These are phyloP conservation scores for Cladosporium sp. DNA, from an alignment of 2,329 filamentous ascomycete genomes.

Conservation along the genomic window DNA sequence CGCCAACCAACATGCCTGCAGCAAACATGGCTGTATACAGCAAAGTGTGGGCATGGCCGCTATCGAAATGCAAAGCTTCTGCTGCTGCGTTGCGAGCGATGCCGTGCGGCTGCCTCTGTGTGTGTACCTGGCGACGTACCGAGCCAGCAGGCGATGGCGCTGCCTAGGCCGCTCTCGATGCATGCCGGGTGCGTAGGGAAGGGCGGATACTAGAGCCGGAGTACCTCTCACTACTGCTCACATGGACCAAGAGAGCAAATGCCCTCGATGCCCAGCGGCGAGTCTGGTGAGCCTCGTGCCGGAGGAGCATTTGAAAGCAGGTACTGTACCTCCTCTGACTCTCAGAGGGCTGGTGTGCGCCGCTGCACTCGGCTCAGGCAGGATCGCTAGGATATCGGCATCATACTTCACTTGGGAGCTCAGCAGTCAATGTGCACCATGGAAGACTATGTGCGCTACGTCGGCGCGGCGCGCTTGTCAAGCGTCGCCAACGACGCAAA, in stretches of 20 bases:
- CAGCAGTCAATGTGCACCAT: background rate
- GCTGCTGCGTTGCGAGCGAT: background rate
- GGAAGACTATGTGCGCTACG: background rate
- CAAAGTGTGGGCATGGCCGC: background rate
- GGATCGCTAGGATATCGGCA: no score
- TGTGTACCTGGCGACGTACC: no score
- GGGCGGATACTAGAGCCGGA: no score
- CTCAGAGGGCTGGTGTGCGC: no score
- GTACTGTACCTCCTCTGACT: no score
- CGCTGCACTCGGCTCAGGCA: no score
- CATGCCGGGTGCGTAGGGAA: background rate
- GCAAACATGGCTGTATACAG: background rate
- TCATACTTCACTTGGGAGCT: background rate
- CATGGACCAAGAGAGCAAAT: no score
- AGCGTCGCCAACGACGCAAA: background rate
- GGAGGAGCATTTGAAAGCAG: background rate
- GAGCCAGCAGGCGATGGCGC: background rate
- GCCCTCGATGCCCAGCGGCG: background rate
- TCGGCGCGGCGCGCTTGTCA: background rate
- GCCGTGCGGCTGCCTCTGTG: no score
- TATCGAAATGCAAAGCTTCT: slow-evolving; percentile 6
- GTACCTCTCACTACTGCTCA: no score
- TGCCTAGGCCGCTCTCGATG: background rate
- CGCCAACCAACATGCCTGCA: background rate
- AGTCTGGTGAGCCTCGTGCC: background rate